A percentile compares a stretch with the other conserved stretches of the same genome.
phyloP scores from a whole-genome alignment of 2,329 filamentous ascomycete genomes.

The Phialophora chinensis region DNA sequence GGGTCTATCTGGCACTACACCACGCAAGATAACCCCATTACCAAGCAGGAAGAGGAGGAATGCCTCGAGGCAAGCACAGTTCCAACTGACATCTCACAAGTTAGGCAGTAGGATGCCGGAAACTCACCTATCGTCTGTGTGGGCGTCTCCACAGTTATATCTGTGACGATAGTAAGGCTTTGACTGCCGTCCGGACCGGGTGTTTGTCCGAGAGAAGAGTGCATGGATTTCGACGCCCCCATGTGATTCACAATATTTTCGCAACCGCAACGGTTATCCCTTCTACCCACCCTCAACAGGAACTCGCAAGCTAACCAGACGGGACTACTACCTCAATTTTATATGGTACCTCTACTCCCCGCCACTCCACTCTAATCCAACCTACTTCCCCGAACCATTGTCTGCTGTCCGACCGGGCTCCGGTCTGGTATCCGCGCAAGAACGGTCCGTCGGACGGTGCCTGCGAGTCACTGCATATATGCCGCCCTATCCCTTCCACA shows the following conservation, averaged over 20 bases:
- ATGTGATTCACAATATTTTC: not conserved
- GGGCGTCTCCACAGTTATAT: not conserved
- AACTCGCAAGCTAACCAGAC: not conserved
- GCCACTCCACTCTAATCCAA: not conserved
- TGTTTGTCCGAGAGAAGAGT: not conserved
- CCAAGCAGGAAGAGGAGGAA: not conserved
- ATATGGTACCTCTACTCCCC: not conserved
- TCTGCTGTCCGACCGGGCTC: not conserved
- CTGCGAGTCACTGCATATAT: not conserved
- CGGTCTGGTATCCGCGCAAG: not conserved
- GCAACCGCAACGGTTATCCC: not conserved
- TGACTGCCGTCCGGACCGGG: too few relatives aligned
- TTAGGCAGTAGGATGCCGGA: not conserved
- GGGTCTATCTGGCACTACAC: not conserved
- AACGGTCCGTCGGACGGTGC: not conserved
- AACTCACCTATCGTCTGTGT: too few relatives aligned
- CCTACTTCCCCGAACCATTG: not conserved
- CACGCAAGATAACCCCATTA: too few relatives aligned
- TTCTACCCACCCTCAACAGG: not conserved
- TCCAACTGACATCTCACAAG: not conserved
- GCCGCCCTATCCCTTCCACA: constrained; percentile 41
- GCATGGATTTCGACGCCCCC: not conserved
- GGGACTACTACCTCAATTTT: not conserved
- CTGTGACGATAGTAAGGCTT: not conserved
- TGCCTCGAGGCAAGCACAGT: not conserved